Evolutionary conservation across 2,329 filamentous ascomycete genomes (phyloP).

Genomic region (Plenodomus lindquistii): DNA sequence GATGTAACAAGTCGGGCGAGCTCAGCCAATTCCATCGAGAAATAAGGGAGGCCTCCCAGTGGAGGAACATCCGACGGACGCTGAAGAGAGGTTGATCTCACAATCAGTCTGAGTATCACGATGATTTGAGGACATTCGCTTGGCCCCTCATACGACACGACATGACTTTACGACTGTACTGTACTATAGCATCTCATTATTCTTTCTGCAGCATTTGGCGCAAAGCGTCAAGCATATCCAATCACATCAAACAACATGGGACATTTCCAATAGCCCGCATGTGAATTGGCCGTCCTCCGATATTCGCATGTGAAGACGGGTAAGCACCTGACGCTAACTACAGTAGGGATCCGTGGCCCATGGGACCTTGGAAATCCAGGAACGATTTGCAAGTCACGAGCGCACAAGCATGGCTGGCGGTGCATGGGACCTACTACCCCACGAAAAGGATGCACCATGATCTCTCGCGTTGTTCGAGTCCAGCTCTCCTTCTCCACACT

Average conservation of each 20-base stretch:
- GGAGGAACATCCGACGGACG: background rate
- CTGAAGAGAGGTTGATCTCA: too few relatives aligned
- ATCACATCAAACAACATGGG: background rate
- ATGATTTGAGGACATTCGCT: background rate
- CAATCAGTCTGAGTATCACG: background rate
- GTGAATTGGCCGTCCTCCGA: background rate
- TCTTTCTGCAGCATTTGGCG: background rate
- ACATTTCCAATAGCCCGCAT: background rate
- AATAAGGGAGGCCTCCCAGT: conserved; percentile 5
- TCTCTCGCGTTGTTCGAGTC: too few relatives aligned
- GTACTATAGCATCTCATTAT: background rate
- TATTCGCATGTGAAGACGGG: conserved; percentile 1
- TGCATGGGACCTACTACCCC: conserved; percentile 1
- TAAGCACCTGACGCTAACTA: conserved; percentile 1
- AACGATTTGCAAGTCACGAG: conserved; percentile 21
- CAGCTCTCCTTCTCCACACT: background rate
- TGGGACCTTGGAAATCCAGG: background rate
- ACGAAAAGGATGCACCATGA: background rate
- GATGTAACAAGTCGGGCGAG: conserved; percentile 7
- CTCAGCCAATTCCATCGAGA: conserved; percentile 14
- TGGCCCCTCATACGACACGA: background rate
- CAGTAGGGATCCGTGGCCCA: too few relatives aligned
- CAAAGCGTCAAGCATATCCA: background rate
- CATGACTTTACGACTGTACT: background rate
- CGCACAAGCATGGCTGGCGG: conserved; percentile 6